Evolutionary conservation across 2,329 filamentous ascomycete species (phyloP).

Genomic region (Fusarium compactum): DNA sequence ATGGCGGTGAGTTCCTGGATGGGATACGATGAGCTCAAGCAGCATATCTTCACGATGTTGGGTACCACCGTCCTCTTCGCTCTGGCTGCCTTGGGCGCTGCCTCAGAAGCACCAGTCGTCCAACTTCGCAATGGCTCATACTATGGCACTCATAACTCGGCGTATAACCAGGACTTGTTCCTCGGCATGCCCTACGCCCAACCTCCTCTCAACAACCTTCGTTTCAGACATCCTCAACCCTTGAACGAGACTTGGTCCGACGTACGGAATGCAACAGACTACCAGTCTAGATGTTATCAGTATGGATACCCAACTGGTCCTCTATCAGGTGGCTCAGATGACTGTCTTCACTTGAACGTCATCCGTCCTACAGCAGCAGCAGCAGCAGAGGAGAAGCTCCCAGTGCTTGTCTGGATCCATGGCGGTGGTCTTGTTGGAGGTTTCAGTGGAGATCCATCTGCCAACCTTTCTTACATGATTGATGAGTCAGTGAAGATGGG

Average conservation of each 20-base stretch:
- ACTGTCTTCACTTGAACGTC: slow-evolving; percentile 33
- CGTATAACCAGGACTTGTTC: slow-evolving; percentile 32
- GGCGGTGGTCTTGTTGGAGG: slow-evolving; percentile 30
- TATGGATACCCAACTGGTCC: slow-evolving; percentile 23
- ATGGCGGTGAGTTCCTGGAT: background rate
- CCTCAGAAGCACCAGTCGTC: slow-evolving; percentile 2
- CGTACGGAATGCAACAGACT: slow-evolving; percentile 29
- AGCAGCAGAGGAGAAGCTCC: background rate
- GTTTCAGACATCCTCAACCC: slow-evolving; percentile 25
- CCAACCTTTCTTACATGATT: slow-evolving; percentile 21
- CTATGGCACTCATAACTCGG: slow-evolving; percentile 16
- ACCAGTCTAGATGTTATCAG: slow-evolving; percentile 29
- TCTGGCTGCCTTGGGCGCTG: background rate
- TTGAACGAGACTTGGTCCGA: slow-evolving; percentile 30
- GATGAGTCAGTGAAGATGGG: slow-evolving; percentile 34
- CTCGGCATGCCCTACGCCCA: slow-evolving; percentile 35
- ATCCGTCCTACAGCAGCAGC: slow-evolving; percentile 7
- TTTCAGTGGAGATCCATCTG: slow-evolving; percentile 7
- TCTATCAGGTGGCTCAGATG: slow-evolving; percentile 22
- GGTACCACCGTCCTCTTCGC: background rate
- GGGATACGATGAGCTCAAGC: too few relatives aligned
- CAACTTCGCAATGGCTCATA: slow-evolving; percentile 32
- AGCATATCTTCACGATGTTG: slow-evolving; percentile 8
- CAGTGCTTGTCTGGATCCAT: slow-evolving; percentile 34
- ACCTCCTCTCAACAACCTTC: slow-evolving; percentile 25